Base-by-base conservation (phyloP, 768 basidiomycete species). In the Calocybe gangraenosa region DNA sequence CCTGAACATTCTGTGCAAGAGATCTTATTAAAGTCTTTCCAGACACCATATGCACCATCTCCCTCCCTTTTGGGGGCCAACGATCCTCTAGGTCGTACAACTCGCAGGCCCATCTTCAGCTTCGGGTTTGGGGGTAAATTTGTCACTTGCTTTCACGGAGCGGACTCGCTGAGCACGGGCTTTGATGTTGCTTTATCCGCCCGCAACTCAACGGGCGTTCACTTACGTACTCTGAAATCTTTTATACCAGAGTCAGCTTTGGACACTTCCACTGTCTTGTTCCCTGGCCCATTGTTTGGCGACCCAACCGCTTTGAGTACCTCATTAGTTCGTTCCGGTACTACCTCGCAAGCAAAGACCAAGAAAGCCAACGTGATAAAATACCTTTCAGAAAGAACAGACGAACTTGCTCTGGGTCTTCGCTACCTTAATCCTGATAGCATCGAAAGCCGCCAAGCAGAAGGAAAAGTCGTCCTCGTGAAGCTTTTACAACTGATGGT, bases 101-200 rank as follows among this genome's bases (percentile, higher is more conserved):
- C 77, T 44, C 79, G 81, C 30, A 79, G 83, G 7, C 94, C 94
- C 0, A 71, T 96, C 21, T 70, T 94, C 43, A 86, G 81, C 50
- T 96, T 97, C 56, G 95, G 95, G 0, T 93, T 94, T 56, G 92
- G 92, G n/a, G 94, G 94, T 9, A 87, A 86, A 57, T 56, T 97
- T 46, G 76, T 94, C 7, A 84, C 90, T 7, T 94, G 89, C 62
- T 96, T 95, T 70, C 92, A 90, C 54, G 77, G 79, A 22, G 74
- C 78, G 41, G 68, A 76, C 10, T 76, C 79, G 13, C 62, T 85
- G 59, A 80, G 72, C 60, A 81, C 84, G 15, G 84, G 87, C 34
- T 84, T 90, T 60, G 85, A 91, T 62, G 80, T 89, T 38, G 83
- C 87, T 1, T 67, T 90, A 19, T 78, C 84, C 10, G 79, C 82